Evolutionary conservation across 108 stramenopile species (phyloP), one percentile per base, ranked within the genome.

Genomic region (Craspedostauros australis): DNA sequence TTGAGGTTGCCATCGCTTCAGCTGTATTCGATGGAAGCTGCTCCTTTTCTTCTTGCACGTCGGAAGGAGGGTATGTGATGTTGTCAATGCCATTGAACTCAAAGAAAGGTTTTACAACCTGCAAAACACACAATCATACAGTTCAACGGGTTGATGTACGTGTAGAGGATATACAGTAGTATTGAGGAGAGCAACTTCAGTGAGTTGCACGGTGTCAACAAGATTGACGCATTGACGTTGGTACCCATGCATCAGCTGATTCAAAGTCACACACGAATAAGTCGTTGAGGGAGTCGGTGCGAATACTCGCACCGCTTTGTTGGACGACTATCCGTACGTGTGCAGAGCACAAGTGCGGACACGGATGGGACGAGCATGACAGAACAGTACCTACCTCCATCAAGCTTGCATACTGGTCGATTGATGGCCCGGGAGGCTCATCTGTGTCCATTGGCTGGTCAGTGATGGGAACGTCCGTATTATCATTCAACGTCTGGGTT

Each of bases 361-460:
- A 18, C 11, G 34, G 9, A 11, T 48, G 11, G 51, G 38, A 16
- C 30, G 5, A 6, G 18, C 25, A 7, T 47, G 18, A 9, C 8
- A 49, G 11, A 18, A 18, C 11, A 26, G 7, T 14, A 56, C 46
- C 26, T 56, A 69, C 68, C 60, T 69, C 60, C 52, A 69, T 61
- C 43, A 69, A 30, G 0, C 52, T 56, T 24, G 50, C 29, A 39
- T 70, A 70, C 28, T 70, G 54, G 8, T 70, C 68, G 8, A 57
- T 22, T 15, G 44, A 45, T 8, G 61, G 61, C 28, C 41, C 11
- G 1, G 40, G 40, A 24, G 21, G 26, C 1, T 40, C 15, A 25
- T 24, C 16, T 52, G 34, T 36, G 12, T 15, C 5, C 23, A 48
- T 48, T 7, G 9, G 16, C 7, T 6, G 25, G 9, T 36, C 14